phyloP scores from a whole-genome alignment of 768 basidiomycete genomes.

The Amanita molliuscula region DNA sequence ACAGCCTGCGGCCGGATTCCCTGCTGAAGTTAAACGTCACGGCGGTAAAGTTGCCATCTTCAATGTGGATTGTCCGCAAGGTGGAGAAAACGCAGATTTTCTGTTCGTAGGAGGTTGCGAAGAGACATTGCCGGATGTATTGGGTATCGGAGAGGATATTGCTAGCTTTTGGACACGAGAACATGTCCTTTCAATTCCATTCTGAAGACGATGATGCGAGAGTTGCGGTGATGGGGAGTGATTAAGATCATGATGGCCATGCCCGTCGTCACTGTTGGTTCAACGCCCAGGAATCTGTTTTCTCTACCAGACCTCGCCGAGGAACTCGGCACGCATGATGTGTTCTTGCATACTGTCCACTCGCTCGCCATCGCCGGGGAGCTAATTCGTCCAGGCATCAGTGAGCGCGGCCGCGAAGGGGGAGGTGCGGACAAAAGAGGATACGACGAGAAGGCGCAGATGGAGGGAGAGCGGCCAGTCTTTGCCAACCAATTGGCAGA shows the following conservation, averaged over 20 bases:
- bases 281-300: conserved; percentile 14
- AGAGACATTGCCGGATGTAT: conserved; percentile 29
- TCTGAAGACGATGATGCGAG: too few species aligned
- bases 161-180: not conserved
- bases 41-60: conserved; percentile 32
- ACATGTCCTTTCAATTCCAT: not conserved
- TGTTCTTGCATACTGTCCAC: conserved; percentile 30
- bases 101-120: conserved; percentile 42
- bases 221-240: too few species aligned
- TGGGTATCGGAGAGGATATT: conserved; percentile 16
- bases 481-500: not conserved
- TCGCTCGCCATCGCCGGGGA: conserved; percentile 28
- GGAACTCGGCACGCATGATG: conserved; percentile 11
- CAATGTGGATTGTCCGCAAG: conserved; percentile 23
- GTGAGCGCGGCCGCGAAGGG: conserved; percentile 16
- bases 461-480: conserved; percentile 34
- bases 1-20: conserved; percentile 31
- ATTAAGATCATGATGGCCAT: too few species aligned
- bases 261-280: not conserved
- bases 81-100: conserved; percentile 35
- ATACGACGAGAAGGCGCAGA: conserved; percentile 25
- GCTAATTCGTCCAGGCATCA: conserved; percentile 28
- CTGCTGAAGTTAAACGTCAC: conserved; percentile 18
- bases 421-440: conserved; percentile 16
- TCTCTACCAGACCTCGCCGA: conserved; percentile 15